Conservation (phyloP, 2,329 filamentous ascomycete genomes). For the Chalaropsis ovoidea region DNA sequence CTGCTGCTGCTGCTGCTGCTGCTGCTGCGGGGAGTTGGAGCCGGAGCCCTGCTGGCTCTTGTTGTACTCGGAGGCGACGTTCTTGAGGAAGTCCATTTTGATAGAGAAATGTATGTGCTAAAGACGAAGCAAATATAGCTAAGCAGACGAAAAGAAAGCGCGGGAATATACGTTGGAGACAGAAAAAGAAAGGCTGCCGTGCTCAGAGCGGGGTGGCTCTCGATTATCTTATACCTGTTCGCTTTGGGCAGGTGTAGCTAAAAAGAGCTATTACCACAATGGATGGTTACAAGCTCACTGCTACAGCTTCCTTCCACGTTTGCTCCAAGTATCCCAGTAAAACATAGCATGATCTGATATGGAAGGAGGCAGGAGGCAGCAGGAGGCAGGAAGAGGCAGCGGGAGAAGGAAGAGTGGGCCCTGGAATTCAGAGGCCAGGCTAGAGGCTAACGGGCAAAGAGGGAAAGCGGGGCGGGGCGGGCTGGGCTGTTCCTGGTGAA, state of each 20-base stretch:
- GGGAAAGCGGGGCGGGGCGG: background rate
- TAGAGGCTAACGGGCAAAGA: too few species aligned
- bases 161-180: background rate
- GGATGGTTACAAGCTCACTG: background rate
- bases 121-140: background rate
- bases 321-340: background rate
- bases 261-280: constrained; percentile 9
- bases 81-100: constrained; percentile 25
- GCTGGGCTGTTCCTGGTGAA: background rate
- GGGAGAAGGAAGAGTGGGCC: background rate
- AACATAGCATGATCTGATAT: background rate
- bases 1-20: constrained; percentile 19
- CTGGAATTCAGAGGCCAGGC: background rate
- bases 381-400: background rate
- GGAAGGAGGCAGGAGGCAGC: background rate
- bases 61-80: constrained; percentile 22
- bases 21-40: constrained; percentile 4
- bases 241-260: background rate
- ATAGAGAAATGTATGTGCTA: background rate
- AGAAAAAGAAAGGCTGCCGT: background rate
- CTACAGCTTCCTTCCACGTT: background rate
- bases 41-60: constrained; percentile 21
- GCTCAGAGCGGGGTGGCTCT: constrained; percentile 3
- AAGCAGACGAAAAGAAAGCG: background rate
- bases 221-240: constrained; percentile 4